Percentiles rank a stretch among this genome's conserved stretches.
phyloP scores from a whole-genome alignment of 192 early-diverging fungal genomes.

The Umbelopsis ramanniana region DNA sequence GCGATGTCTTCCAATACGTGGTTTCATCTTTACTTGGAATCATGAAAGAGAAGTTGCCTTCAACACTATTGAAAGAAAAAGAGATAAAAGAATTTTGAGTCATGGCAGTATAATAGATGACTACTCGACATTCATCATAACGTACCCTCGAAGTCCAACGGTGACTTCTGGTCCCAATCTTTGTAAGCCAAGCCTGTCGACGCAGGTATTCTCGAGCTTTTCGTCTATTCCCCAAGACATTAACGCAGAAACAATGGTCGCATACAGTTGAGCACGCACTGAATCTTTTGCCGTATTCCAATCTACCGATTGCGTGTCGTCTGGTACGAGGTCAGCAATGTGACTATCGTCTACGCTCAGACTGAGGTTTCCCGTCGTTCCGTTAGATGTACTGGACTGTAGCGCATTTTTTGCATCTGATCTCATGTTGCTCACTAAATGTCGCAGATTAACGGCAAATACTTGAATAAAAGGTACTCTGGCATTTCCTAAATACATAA shows the following conservation, averaged over 20 bases:
- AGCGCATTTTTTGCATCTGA: slow-evolving; percentile 5
- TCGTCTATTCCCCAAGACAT: slow-evolving; percentile 62
- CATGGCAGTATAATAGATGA: too few relatives aligned
- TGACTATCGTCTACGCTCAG: neutral
- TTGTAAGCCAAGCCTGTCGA: neutral
- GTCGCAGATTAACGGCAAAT: slow-evolving; percentile 11
- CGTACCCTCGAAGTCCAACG: slow-evolving; percentile 63
- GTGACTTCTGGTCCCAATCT: slow-evolving; percentile 22
- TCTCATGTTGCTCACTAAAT: neutral
- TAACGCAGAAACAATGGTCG: slow-evolving; percentile 40
- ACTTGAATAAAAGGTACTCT: neutral
- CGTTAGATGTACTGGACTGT: neutral
- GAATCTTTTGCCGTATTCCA: slow-evolving; percentile 13
- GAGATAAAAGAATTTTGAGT: neutral
- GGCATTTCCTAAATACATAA: neutral
- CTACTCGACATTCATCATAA: neutral
- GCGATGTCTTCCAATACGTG: slow-evolving; percentile 63
- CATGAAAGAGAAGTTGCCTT: slow-evolving; percentile 68
- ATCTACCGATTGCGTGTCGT: neutral
- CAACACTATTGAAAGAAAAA: slow-evolving; percentile 48
- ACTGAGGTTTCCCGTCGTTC: neutral
- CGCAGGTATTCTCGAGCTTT: slow-evolving; percentile 53
- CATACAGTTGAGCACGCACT: slow-evolving; percentile 7
- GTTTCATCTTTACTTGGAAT: slow-evolving; percentile 46
- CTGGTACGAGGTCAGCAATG: neutral